A percentile compares a stretch with the other conserved stretches of the same genome.
phyloP scores from a whole-genome alignment of 805 yeast genomes.

The Wickerhamiella siamensis region DNA sequence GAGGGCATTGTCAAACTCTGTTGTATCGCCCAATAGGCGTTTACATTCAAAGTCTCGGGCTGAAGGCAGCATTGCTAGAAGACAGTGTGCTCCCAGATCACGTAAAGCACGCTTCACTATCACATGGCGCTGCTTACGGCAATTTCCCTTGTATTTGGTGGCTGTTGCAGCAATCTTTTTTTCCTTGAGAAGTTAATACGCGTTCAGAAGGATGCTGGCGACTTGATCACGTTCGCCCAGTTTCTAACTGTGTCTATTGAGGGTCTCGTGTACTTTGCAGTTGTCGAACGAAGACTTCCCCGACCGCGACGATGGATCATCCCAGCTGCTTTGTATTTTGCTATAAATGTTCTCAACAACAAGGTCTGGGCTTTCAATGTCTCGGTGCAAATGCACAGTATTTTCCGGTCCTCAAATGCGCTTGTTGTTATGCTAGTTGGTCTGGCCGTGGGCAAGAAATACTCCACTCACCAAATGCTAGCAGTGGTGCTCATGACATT shows the following conservation, averaged over 20 bases:
- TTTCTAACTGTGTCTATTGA: constrained; percentile 38
- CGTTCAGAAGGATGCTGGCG: constrained; percentile 29
- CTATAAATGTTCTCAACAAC: constrained; percentile 42
- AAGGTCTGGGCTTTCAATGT: constrained; percentile 41
- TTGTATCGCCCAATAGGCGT: constrained; percentile 9
- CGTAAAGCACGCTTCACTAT: too few species aligned
- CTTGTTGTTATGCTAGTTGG: constrained; percentile 49
- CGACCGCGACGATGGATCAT: constrained; percentile 25
- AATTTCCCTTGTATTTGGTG: constrained; percentile 40
- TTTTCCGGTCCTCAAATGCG: constrained; percentile 50
- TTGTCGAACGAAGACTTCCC: background rate
- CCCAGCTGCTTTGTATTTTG: constrained; percentile 37
- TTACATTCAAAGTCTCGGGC: background rate
- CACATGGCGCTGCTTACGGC: too few species aligned
- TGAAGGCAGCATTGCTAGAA: background rate
- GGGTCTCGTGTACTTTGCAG: constrained; percentile 27
- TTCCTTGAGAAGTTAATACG: constrained; percentile 42
- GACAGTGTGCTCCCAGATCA: too few species aligned
- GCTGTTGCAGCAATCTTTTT: constrained; percentile 60
- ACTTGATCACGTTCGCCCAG: constrained; percentile 42
- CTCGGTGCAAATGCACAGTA: constrained; percentile 53
- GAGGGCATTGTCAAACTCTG: constrained; percentile 3
- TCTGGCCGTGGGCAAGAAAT: constrained; percentile 32
- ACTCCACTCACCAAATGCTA: constrained; percentile 32
- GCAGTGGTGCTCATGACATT: constrained; percentile 38